A percentile compares a stretch with the other conserved stretches of the same genome.
Conservation (phyloP, 768 basidiomycete genomes). For the Rossbeevera mucosa region DNA sequence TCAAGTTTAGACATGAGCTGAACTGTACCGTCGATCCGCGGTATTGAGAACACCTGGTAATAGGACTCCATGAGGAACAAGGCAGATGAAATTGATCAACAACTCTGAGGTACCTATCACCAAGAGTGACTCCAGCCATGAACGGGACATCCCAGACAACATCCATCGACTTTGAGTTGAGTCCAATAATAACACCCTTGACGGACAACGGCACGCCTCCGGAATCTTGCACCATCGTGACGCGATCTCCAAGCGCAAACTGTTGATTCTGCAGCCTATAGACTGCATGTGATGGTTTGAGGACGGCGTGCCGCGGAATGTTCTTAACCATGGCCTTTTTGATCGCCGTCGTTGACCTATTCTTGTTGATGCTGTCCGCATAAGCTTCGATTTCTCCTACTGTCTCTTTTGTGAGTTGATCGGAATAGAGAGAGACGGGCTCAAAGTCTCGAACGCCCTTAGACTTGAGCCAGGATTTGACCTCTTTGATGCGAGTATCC, state of each 20-base stretch:
- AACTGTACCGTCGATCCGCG: slow-evolving; percentile 88
- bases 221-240: slow-evolving; percentile 93
- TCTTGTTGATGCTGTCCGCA: slow-evolving; percentile 62
- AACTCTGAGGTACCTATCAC: slow-evolving; percentile 55
- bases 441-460: slow-evolving; percentile 90
- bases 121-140: slow-evolving; percentile 85
- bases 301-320: slow-evolving; percentile 87
- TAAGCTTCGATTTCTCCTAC: slow-evolving; percentile 74
- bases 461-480: slow-evolving; percentile 79
- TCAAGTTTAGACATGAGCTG: slow-evolving; percentile 85
- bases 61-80: neutral
- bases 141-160: slow-evolving; percentile 96
- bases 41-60: slow-evolving; percentile 78
- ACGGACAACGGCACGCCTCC: slow-evolving; percentile 86
- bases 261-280: slow-evolving; percentile 87
- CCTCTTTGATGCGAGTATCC: slow-evolving; percentile 68
- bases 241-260: slow-evolving; percentile 87
- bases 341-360: slow-evolving; percentile 57
- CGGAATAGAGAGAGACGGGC: slow-evolving; percentile 86
- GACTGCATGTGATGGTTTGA: slow-evolving; percentile 87
- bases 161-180: slow-evolving; percentile 86
- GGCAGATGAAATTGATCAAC: neutral
- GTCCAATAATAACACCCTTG: slow-evolving; percentile 91
- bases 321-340: slow-evolving; percentile 93
- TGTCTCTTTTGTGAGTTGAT: slow-evolving; percentile 88